Evolutionary conservation across 1,284 basidiomycete genomes (phyloP).

Genomic region (Marasmius tenuissimus): DNA sequence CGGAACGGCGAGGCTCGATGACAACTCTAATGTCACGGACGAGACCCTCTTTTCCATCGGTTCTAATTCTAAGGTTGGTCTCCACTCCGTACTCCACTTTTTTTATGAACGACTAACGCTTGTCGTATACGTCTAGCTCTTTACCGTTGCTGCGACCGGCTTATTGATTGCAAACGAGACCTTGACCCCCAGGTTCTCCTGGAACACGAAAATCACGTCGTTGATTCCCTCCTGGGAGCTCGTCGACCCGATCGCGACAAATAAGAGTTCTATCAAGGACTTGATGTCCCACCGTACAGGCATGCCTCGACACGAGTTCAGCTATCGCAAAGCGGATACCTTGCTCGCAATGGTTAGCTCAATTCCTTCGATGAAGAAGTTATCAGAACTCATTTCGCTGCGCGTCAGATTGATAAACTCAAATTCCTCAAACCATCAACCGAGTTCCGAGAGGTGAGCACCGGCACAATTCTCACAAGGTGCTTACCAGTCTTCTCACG

Average conservation of each 20-base stretch:
- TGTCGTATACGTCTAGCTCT: background rate
- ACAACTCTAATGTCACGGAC: constrained; percentile 6
- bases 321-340: constrained; percentile 25
- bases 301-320: constrained; percentile 38
- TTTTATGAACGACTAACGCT: too few species aligned
- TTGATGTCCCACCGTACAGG: constrained; percentile 42
- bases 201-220: constrained; percentile 32
- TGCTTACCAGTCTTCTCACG: constrained; percentile 36
- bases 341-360: constrained; percentile 28
- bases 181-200: constrained; percentile 29
- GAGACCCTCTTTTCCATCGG: constrained; percentile 11
- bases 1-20: constrained; percentile 16
- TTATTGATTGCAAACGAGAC: constrained; percentile 35
- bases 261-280: constrained; percentile 27
- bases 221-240: constrained; percentile 36
- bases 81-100: background rate
- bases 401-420: background rate
- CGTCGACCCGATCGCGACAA: constrained; percentile 25
- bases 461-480: constrained; percentile 26
- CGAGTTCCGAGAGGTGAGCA: background rate
- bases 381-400: background rate
- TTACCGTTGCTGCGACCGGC: constrained; percentile 1
- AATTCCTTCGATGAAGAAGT: background rate
- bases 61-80: constrained; percentile 13
- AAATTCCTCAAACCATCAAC: background rate